phyloP scores from a whole-genome alignment of 441 rosid species.

The Hura crepitans region DNA sequence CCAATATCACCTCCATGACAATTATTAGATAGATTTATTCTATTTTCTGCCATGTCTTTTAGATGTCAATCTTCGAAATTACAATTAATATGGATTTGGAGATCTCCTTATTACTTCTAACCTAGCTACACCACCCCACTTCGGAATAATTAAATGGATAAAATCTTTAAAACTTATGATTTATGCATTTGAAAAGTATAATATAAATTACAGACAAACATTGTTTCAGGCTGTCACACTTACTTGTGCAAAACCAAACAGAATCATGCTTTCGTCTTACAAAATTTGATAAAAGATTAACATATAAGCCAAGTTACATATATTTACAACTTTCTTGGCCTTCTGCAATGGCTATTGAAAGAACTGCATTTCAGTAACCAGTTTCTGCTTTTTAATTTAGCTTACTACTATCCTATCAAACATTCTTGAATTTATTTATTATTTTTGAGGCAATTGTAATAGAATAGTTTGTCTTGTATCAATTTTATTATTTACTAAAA shows the following conservation, averaged over 20 bases:
- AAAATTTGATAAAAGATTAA: not conserved
- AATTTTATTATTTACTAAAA: too few species aligned
- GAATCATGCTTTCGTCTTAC: not conserved
- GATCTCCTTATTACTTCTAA: not conserved
- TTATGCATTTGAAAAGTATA: not conserved
- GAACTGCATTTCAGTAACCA: not conserved
- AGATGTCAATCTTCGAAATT: not conserved
- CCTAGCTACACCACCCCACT: not conserved
- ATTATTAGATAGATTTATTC: not conserved
- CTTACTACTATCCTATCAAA: too few species aligned
- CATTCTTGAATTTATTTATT: too few species aligned
- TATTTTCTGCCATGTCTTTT: not conserved
- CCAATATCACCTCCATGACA: too few species aligned
- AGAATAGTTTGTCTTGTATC: too few species aligned
- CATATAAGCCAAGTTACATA: too few species aligned
- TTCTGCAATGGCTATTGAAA: not conserved
- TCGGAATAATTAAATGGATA: not conserved
- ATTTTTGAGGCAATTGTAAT: too few species aligned
- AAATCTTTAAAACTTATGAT: not conserved
- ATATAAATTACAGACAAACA: not conserved
- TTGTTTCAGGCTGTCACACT: not conserved
- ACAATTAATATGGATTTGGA: too few species aligned
- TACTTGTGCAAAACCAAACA: not conserved
- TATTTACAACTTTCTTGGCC: not conserved
- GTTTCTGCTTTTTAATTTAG: too few species aligned